A percentile compares a stretch with the other conserved stretches of the same genome.
Evolutionary conservation across 2,329 filamentous ascomycete genomes (phyloP).

Genomic region (Diplodia sapinea): DNA sequence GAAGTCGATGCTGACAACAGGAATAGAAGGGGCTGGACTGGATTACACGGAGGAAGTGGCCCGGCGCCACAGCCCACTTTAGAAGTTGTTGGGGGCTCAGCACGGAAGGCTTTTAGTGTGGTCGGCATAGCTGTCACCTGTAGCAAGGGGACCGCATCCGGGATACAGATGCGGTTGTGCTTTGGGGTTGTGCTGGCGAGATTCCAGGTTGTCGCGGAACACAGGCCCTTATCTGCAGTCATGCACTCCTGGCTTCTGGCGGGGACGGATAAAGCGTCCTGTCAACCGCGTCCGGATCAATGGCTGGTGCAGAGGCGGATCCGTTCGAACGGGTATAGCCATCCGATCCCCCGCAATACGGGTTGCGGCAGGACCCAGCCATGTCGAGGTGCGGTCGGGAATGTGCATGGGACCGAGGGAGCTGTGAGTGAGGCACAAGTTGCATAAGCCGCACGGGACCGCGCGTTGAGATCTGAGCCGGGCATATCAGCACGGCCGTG

Average conservation of each 20-base stretch:
- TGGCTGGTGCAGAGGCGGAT: neutral
- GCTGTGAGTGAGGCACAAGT: neutral
- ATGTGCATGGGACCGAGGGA: neutral
- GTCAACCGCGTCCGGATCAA: constrained; percentile 5
- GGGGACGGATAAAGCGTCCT: neutral
- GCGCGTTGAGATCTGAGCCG: neutral
- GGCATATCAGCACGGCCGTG: constrained; percentile 6
- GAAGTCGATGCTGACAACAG: neutral
- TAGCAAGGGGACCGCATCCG: neutral
- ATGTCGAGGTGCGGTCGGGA: neutral
- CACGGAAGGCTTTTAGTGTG: neutral
- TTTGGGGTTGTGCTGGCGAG: neutral
- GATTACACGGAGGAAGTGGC: neutral
- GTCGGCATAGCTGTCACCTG: no score
- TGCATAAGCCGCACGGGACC: constrained; percentile 4
- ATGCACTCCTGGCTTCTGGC: neutral
- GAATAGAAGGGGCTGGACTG: neutral
- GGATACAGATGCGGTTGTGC: neutral
- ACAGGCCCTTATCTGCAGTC: neutral
- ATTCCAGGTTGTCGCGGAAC: constrained; percentile 11
- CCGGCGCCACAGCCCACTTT: constrained; percentile 16
- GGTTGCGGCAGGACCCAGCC: neutral
- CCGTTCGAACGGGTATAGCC: constrained; percentile 8
- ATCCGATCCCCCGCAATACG: constrained; percentile 21
- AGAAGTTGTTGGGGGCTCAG: constrained; percentile 15